Conservation (phyloP, 2,329 filamentous ascomycete species). For the Pezizomycotina sp. region DNA sequence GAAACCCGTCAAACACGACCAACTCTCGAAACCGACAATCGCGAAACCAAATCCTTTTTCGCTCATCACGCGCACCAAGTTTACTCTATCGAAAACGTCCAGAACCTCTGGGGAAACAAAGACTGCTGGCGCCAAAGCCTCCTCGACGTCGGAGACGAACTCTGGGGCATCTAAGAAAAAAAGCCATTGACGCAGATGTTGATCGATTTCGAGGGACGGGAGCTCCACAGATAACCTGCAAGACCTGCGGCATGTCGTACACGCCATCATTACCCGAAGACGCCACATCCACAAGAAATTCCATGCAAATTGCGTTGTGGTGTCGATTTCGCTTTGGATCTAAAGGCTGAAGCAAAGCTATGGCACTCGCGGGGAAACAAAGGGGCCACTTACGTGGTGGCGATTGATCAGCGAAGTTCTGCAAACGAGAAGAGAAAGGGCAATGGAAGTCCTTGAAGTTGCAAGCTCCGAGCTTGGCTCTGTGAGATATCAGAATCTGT, state of each 20-base stretch:
- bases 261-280: constrained; percentile 46
- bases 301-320: constrained; percentile 44
- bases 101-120: too few species aligned
- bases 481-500: constrained; percentile 39
- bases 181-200: constrained; percentile 15
- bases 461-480: constrained; percentile 47
- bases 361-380: constrained; percentile 8
- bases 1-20: too few species aligned
- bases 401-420: constrained; percentile 40
- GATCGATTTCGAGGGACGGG: constrained; percentile 16
- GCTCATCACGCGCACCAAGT: too few species aligned
- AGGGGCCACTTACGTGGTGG: constrained; percentile 34
- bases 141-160: too few species aligned
- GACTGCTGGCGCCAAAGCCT: too few species aligned
- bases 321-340: constrained; percentile 41
- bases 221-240: constrained; percentile 33
- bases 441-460: constrained; percentile 43
- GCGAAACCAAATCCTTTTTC: too few species aligned
- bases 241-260: constrained; percentile 49
- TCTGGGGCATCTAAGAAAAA: too few species aligned
- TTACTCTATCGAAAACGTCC: too few species aligned
- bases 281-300: constrained; percentile 46
- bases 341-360: constrained; percentile 27
- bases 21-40: too few species aligned
- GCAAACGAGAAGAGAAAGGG: constrained; percentile 36